A percentile compares a stretch with the other conserved stretches of the same genome.
These are phyloP conservation scores for Coffea eugenioides DNA, from an alignment of 257 asterid genomes.

Conservation along the genomic window DNA sequence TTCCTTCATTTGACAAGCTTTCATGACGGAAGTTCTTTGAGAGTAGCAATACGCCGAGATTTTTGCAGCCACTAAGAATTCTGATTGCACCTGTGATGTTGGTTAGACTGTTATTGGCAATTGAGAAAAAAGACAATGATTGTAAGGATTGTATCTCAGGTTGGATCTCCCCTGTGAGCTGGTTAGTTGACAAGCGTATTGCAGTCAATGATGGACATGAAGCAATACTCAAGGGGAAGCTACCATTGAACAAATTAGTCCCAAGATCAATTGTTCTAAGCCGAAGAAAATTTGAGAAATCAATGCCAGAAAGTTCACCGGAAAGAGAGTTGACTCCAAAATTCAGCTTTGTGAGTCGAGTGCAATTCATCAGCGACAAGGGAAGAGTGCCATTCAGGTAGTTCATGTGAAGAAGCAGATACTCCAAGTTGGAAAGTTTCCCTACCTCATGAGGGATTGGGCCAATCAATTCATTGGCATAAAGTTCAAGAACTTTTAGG, in stretches of 20 bases:
- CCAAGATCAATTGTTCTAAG: slow-evolving; percentile 74
- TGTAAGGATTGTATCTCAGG: slow-evolving; percentile 53
- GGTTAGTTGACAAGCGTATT: slow-evolving; percentile 68
- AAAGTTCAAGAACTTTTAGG: slow-evolving; percentile 58
- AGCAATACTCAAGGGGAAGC: slow-evolving; percentile 63
- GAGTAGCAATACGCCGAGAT: slow-evolving; percentile 57
- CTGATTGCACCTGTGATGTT: slow-evolving; percentile 65
- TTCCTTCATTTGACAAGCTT: slow-evolving; percentile 43
- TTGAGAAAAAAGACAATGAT: slow-evolving; percentile 73
- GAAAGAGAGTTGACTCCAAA: slow-evolving; percentile 65
- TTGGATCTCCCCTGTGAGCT: slow-evolving; percentile 59
- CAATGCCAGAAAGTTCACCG: slow-evolving; percentile 68
- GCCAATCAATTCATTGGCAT: slow-evolving; percentile 61
- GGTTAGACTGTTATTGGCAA: slow-evolving; percentile 73
- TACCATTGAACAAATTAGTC: slow-evolving; percentile 60
- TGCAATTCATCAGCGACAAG: slow-evolving; percentile 64
- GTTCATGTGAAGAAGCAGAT: slow-evolving; percentile 74
- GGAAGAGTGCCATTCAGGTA: slow-evolving; percentile 69
- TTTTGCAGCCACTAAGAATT: slow-evolving; percentile 65
- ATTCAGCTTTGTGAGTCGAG: slow-evolving; percentile 54
- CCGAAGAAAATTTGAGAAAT: slow-evolving; percentile 66
- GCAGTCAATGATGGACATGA: slow-evolving; percentile 76
- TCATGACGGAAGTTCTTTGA: slow-evolving; percentile 72
- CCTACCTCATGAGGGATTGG: slow-evolving; percentile 67
- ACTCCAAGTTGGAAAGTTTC: slow-evolving; percentile 53